Percentiles rank a stretch among this genome's conserved stretches.
These are phyloP conservation scores for Bolboschoenus planiculmis DNA, from an alignment of 176 grass and related monocot genomes.

Conservation along the genomic window DNA sequence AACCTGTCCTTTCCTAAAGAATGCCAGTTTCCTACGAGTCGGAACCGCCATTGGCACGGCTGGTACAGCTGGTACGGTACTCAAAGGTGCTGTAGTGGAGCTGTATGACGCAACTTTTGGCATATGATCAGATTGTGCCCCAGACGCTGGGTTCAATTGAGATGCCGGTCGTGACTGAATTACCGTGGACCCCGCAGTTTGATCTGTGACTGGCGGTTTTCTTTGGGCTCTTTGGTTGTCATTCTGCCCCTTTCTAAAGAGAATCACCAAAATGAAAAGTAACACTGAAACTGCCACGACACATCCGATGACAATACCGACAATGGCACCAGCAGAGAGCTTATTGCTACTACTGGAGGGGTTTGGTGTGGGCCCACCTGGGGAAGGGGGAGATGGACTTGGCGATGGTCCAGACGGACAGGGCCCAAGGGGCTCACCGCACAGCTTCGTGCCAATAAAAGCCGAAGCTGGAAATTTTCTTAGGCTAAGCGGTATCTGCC, in stretches of 20 bases:
- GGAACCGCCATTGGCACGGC: background rate
- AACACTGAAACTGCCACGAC: background rate
- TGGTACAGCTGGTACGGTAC: background rate
- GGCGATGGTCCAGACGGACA: slow-evolving; percentile 1
- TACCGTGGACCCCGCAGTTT: background rate
- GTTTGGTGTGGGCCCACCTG: background rate
- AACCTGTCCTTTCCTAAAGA: slow-evolving; percentile 39
- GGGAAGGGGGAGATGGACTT: slow-evolving; percentile 1
- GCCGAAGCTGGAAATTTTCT: slow-evolving; percentile 21
- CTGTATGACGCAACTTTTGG: background rate
- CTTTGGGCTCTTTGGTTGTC: background rate
- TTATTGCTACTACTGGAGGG: background rate
- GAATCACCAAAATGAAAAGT: background rate
- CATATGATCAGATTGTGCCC: background rate
- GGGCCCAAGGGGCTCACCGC: slow-evolving; percentile 12
- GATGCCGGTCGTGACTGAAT: background rate
- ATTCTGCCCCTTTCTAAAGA: background rate
- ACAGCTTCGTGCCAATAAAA: slow-evolving; percentile 15
- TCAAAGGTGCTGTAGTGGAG: background rate
- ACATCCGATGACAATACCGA: slow-evolving; percentile 2
- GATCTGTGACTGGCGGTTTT: background rate
- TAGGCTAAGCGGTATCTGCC: slow-evolving; percentile 4
- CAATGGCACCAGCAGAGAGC: slow-evolving; percentile 5
- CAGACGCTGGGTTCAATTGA: background rate
- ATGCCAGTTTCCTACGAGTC: slow-evolving; percentile 48